Conservation (phyloP, 208 protist genomes). For the Leishmania aethiopica region DNA sequence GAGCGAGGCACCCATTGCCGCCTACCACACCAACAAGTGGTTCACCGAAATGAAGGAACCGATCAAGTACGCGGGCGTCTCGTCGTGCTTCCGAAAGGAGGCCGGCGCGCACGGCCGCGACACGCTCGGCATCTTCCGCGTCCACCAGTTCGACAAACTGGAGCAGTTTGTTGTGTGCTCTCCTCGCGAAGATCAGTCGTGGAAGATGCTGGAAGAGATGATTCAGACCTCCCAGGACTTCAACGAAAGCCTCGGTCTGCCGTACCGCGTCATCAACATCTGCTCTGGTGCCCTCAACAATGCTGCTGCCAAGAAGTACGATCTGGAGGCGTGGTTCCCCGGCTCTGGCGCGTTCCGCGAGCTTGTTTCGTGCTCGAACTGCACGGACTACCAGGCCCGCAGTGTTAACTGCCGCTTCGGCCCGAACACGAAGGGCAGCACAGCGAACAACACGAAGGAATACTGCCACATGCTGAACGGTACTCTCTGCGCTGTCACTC, state of each 20-base stretch:
- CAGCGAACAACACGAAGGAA: slow-evolving; percentile 89
- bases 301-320: slow-evolving; percentile 99
- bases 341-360: slow-evolving; percentile 96
- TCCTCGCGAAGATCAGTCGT: slow-evolving; percentile 91
- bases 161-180: slow-evolving; percentile 96
- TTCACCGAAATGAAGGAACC: slow-evolving; percentile 93
- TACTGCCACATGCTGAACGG: slow-evolving; percentile 99
- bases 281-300: slow-evolving; percentile 98
- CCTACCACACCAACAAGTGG: slow-evolving; percentile 96
- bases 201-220: slow-evolving; percentile 91
- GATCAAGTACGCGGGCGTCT: slow-evolving; percentile 97
- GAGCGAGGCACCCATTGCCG: slow-evolving; percentile 99
- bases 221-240: slow-evolving; percentile 94
- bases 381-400: slow-evolving; percentile 99
- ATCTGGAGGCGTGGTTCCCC: slow-evolving; percentile 99
- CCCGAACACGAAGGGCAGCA: slow-evolving; percentile 73
- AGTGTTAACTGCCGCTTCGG: slow-evolving; percentile 91
- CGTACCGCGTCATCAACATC: slow-evolving; percentile 95
- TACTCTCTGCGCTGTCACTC: slow-evolving; percentile 97
- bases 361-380: slow-evolving; percentile 99
- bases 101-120: slow-evolving; percentile 96
- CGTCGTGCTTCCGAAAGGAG: slow-evolving; percentile 99
- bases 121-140: slow-evolving; percentile 96
- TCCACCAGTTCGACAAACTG: slow-evolving; percentile 98
- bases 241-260: slow-evolving; percentile 92